phyloP scores from a whole-genome alignment of 1,139 yeast species.

The Candida labiduridarum region DNA sequence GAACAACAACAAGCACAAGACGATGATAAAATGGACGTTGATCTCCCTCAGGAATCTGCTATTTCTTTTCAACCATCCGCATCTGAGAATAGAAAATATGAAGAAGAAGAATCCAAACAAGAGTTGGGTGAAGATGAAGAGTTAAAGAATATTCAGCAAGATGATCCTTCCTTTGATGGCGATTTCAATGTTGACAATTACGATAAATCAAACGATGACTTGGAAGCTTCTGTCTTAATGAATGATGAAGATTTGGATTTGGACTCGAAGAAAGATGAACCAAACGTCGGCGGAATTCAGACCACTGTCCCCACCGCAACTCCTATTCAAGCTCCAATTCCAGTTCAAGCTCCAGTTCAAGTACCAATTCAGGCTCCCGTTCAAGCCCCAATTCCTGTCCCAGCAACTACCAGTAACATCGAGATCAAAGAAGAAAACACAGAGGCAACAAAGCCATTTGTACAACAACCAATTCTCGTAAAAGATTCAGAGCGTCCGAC shows the following conservation, averaged over 20 bases:
- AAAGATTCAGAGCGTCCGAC: not conserved
- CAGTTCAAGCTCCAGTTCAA: not conserved
- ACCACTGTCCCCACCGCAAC: not conserved
- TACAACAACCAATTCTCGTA: not conserved
- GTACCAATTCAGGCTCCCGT: not conserved
- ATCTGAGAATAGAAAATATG: conserved; percentile 54
- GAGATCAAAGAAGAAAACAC: not conserved
- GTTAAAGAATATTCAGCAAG: conserved; percentile 14
- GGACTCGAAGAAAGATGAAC: conserved; percentile 23
- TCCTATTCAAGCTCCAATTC: conserved; percentile 9
- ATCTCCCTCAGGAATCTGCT: conserved; percentile 5
- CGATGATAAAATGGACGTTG: conserved; percentile 7
- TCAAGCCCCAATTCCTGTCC: not conserved
- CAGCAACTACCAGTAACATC: not conserved
- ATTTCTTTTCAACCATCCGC: conserved; percentile 1
- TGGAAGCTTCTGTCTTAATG: conserved; percentile 14
- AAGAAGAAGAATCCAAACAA: conserved; percentile 28
- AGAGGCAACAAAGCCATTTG: not conserved
- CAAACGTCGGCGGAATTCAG: conserved; percentile 15
- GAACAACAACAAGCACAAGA: not conserved
- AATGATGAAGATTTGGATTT: conserved; percentile 18
- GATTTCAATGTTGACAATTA: conserved; percentile 14
- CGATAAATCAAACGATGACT: conserved; percentile 15
- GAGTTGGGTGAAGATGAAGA: conserved; percentile 20
- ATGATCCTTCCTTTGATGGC: conserved; percentile 18